These are phyloP conservation scores for Erodium maritimum DNA, from an alignment of 345 rosid genomes.

Conservation along the genomic window DNA sequence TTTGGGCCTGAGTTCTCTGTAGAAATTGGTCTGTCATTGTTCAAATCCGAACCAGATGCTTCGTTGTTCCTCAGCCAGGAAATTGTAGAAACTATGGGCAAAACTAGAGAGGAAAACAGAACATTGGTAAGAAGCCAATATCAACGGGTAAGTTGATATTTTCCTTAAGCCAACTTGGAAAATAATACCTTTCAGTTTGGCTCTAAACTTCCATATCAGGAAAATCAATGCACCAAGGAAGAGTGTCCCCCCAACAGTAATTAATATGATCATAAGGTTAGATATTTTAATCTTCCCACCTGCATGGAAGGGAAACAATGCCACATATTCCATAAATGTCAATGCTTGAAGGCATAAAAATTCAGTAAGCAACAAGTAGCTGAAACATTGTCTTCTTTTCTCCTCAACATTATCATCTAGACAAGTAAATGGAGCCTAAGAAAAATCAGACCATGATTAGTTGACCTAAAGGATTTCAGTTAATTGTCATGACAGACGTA, in stretches of 20 bases:
- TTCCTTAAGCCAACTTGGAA: too few relatives aligned
- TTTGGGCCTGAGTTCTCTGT: conserved; percentile 29
- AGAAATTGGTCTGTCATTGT: conserved; percentile 27
- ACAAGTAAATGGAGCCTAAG: too few relatives aligned
- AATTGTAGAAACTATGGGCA: conserved; percentile 16
- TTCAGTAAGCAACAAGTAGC: neutral
- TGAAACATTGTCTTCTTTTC: too few relatives aligned
- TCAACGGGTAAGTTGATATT: too few relatives aligned
- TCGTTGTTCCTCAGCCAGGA: conserved; percentile 21
- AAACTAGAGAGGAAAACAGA: conserved; percentile 6
- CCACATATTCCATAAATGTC: neutral
- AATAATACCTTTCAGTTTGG: conserved; percentile 38
- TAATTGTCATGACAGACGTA: too few relatives aligned
- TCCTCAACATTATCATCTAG: too few relatives aligned
- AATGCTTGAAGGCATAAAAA: too few relatives aligned
- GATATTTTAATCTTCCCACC: conserved; percentile 27
- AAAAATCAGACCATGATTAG: too few relatives aligned
- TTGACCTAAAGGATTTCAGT: too few relatives aligned
- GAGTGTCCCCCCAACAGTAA: conserved; percentile 26
- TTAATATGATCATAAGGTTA: conserved; percentile 22
- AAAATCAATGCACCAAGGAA: conserved; percentile 21
- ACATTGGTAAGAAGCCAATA: neutral
- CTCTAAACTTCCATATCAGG: conserved; percentile 37
- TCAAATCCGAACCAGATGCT: conserved; percentile 13
- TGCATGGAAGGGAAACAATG: conserved; percentile 8